phyloP scores from a whole-genome alignment of 1,284 basidiomycete species.

The Xanthoconium separans region DNA sequence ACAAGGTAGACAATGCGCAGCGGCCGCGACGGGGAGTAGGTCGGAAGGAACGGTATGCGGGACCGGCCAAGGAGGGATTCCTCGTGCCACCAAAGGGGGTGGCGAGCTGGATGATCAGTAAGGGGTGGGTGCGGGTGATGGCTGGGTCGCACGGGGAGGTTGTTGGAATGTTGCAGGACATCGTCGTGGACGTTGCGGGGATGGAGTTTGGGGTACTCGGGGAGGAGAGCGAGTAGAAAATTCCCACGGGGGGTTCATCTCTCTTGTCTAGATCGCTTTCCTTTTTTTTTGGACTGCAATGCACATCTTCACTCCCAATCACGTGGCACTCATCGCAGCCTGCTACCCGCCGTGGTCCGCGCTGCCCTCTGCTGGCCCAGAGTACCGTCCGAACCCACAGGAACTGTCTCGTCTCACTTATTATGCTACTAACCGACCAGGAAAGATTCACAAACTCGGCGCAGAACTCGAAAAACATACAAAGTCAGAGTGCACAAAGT shows the following conservation, averaged over 20 bases:
- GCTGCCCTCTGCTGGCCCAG: constrained; percentile 72
- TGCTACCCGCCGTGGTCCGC: constrained; percentile 89
- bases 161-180: constrained; percentile 38
- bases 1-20: constrained; percentile 40
- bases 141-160: constrained; percentile 46
- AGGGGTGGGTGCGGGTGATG: constrained; percentile 51
- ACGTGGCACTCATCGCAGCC: constrained; percentile 82
- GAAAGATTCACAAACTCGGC: constrained; percentile 86
- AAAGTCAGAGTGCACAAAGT: constrained; percentile 65
- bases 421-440: constrained; percentile 88
- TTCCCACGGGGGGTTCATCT: constrained; percentile 15
- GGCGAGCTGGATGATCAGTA: constrained; percentile 74
- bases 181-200: constrained; percentile 43
- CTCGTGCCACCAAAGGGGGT: constrained; percentile 61
- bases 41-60: constrained; percentile 52
- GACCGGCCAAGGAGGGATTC: constrained; percentile 56
- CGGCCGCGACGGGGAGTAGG: constrained; percentile 58
- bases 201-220: constrained; percentile 47
- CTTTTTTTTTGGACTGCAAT: constrained; percentile 7
- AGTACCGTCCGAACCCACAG: constrained; percentile 85
- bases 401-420: constrained; percentile 92
- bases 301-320: constrained; percentile 78
- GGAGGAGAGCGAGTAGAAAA: constrained; percentile 48
- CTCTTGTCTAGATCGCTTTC: no score
- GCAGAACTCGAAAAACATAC: constrained; percentile 82